Evolutionary conservation across 352 stramenopile species (phyloP).

Genomic region (Phytopythium cucurbitacearum): DNA sequence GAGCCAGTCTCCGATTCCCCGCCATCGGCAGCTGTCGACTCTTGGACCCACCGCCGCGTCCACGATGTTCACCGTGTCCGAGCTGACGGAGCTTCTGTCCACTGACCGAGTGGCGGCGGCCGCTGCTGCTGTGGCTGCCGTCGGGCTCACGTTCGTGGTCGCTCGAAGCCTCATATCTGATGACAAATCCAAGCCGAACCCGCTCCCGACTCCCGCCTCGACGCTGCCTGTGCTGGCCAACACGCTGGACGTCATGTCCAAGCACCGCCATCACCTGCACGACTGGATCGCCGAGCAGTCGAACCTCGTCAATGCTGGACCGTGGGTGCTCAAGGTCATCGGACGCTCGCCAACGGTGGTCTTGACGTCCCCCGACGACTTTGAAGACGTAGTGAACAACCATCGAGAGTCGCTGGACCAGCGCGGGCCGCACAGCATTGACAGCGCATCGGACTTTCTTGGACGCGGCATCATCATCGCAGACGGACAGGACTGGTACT

Average conservation of each 20-base stretch:
- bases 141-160: no score
- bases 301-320: conserved; percentile 9
- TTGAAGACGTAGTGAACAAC: conserved; percentile 45
- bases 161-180: no score
- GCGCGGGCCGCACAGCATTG: conserved; percentile 28
- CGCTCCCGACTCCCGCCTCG: not conserved
- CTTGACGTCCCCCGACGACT: conserved; percentile 7
- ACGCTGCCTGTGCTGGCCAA: conserved; percentile 10
- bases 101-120: no score
- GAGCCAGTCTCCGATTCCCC: no score
- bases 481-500: conserved; percentile 54
- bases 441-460: conserved; percentile 40
- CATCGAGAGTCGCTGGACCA: conserved; percentile 38
- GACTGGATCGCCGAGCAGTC: conserved; percentile 13
- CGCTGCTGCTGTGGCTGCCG: no score
- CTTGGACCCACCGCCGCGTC: no score
- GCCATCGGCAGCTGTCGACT: no score
- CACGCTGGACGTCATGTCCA: conserved; percentile 13
- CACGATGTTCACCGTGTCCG: no score
- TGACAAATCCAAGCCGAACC: no score
- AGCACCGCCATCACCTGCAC: conserved; percentile 16
- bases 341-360: conserved; percentile 1
- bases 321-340: conserved; percentile 1
- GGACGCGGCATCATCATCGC: conserved; percentile 60
- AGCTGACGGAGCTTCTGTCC: no score